Percentiles rank a stretch among this genome's conserved stretches.
These are phyloP conservation scores for Penicillium goetzii DNA, from an alignment of 495 filamentous ascomycete genomes.

Conservation along the genomic window DNA sequence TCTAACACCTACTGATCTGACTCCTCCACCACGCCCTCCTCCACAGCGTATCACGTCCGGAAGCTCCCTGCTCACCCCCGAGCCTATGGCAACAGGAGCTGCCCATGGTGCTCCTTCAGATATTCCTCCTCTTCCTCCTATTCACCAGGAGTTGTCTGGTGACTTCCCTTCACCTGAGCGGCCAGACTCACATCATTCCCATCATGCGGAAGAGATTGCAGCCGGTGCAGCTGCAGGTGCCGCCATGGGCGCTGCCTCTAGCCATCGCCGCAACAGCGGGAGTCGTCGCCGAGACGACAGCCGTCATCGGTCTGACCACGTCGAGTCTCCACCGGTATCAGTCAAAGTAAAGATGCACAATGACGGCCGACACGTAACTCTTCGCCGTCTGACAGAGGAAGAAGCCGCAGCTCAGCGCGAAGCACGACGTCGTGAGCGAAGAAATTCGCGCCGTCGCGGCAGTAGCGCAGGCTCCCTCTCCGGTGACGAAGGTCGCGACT, in stretches of 20 bases:
- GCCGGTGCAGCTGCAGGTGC: conserved; percentile 33
- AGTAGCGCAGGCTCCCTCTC: conserved; percentile 52
- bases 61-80: conserved; percentile 35
- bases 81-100: conserved; percentile 43
- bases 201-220: conserved; percentile 42
- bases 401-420: conserved; percentile 71
- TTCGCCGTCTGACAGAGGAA: conserved; percentile 78
- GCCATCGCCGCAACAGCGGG: conserved; percentile 39
- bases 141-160: conserved; percentile 57
- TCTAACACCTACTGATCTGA: conserved; percentile 50
- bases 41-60: conserved; percentile 36
- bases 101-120: conserved; percentile 37
- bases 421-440: conserved; percentile 51
- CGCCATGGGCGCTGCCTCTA: conserved; percentile 35
- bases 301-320: conserved; percentile 45
- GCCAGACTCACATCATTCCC: conserved; percentile 29
- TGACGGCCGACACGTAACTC: conserved; percentile 78
- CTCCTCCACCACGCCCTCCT: conserved; percentile 34
- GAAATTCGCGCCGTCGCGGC: conserved; percentile 45
- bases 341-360: conserved; percentile 81
- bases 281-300: conserved; percentile 19
- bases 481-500: conserved; percentile 44
- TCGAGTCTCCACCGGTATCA: conserved; percentile 66
- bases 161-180: conserved; percentile 52
- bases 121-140: conserved; percentile 51